These are phyloP conservation scores for Bullera alba DNA, from an alignment of 768 basidiomycete genomes.

Conservation along the genomic window DNA sequence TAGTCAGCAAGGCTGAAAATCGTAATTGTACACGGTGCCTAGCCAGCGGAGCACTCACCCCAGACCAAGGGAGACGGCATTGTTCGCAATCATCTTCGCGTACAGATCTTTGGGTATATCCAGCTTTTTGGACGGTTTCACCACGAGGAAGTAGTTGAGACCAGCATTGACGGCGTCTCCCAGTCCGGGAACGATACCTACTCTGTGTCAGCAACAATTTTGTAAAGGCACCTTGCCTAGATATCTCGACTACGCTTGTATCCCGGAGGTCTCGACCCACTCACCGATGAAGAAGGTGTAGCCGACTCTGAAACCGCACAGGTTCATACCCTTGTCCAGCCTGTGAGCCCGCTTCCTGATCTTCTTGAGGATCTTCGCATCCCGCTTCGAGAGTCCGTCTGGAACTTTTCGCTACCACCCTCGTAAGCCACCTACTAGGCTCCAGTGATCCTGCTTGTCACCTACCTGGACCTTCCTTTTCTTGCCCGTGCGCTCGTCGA, in stretches of 20 bases:
- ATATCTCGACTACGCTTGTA: too few relatives aligned
- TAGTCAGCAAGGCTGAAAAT: background rate
- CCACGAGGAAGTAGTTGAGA: slow-evolving; percentile 63
- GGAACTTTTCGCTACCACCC: slow-evolving; percentile 63
- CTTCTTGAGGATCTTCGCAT: slow-evolving; percentile 64
- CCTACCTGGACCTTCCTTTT: slow-evolving; percentile 1
- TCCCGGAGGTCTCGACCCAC: slow-evolving; percentile 9
- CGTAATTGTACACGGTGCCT: too few relatives aligned
- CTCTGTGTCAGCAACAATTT: too few relatives aligned
- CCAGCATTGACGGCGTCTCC: slow-evolving; percentile 40
- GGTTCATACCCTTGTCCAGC: slow-evolving; percentile 75
- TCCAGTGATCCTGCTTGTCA: background rate
- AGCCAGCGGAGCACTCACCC: slow-evolving; percentile 46
- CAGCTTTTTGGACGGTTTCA: slow-evolving; percentile 66
- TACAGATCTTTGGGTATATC: slow-evolving; percentile 65
- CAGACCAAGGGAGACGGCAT: slow-evolving; percentile 59
- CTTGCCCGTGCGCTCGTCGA: slow-evolving; percentile 6
- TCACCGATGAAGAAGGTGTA: slow-evolving; percentile 70
- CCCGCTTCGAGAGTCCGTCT: slow-evolving; percentile 67
- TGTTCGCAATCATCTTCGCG: slow-evolving; percentile 65
- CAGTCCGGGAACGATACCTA: slow-evolving; percentile 39
- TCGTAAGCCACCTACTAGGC: background rate
- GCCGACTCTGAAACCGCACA: slow-evolving; percentile 77
- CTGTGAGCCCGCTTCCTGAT: slow-evolving; percentile 71
- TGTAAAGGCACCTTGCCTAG: too few relatives aligned